Percentiles rank a stretch among this genome's conserved stretches.
Conservation (phyloP, 2,329 filamentous ascomycete genomes). For the Trichoderma asperellum region DNA sequence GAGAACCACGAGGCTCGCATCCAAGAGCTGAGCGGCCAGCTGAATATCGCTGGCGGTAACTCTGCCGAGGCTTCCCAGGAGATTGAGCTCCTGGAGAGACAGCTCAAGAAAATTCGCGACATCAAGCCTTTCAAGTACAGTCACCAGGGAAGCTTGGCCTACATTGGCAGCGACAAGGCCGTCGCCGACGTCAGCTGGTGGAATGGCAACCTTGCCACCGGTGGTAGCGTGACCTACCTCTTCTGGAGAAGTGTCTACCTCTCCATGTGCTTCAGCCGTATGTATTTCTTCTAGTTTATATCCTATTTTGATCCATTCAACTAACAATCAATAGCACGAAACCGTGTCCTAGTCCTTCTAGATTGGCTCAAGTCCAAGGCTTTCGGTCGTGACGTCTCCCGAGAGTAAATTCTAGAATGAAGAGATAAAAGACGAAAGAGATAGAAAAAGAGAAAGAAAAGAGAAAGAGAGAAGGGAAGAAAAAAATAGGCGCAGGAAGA, state of each 20-base stretch:
- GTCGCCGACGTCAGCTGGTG: slow-evolving; percentile 97
- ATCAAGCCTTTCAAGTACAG: slow-evolving; percentile 98
- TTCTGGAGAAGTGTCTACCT: slow-evolving; percentile 99
- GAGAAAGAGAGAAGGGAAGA: slow-evolving; percentile 29
- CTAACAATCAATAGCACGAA: slow-evolving; percentile 66
- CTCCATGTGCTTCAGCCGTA: slow-evolving; percentile 99
- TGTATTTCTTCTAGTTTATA: slow-evolving; percentile 50
- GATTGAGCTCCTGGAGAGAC: slow-evolving; percentile 85
- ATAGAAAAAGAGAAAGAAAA: not conserved
- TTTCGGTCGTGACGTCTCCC: slow-evolving; percentile 92
- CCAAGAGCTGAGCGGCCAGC: slow-evolving; percentile 64
- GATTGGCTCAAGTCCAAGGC: slow-evolving; percentile 98
- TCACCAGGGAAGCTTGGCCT: slow-evolving; percentile 94
- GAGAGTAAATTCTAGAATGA: slow-evolving; percentile 59
- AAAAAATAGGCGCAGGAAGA: slow-evolving; percentile 30
- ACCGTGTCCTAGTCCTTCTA: slow-evolving; percentile 87
- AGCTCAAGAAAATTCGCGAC: slow-evolving; percentile 87
- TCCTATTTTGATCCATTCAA: not conserved
- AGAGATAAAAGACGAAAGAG: not conserved
- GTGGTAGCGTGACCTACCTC: slow-evolving; percentile 91
- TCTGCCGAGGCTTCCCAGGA: slow-evolving; percentile 70
- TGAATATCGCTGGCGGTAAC: slow-evolving; percentile 66
- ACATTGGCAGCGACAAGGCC: slow-evolving; percentile 97
- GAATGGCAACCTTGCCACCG: slow-evolving; percentile 92
- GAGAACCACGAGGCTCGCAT: slow-evolving; percentile 80